Conservation (phyloP, 2,329 filamentous ascomycete genomes). For the Ophiostoma piceae region DNA sequence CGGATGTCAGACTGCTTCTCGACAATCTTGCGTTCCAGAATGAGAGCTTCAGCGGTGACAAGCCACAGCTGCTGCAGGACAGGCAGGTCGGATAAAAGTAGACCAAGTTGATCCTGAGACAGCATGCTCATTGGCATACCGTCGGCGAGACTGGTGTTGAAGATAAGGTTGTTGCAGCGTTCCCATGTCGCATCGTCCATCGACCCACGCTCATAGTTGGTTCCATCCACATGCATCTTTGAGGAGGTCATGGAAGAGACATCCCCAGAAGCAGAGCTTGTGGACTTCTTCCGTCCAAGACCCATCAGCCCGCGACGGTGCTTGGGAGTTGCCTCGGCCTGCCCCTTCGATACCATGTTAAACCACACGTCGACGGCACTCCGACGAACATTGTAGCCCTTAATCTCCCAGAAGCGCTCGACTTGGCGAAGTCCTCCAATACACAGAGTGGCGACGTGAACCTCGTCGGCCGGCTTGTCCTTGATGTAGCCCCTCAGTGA, state of each 20-base stretch:
- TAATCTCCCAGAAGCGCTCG: slow-evolving; percentile 60
- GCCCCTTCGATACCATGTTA: slow-evolving; percentile 45
- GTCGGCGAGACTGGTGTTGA: slow-evolving; percentile 54
- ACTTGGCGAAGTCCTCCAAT: slow-evolving; percentile 59
- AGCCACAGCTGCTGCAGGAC: slow-evolving; percentile 57
- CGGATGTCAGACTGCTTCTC: slow-evolving; percentile 56
- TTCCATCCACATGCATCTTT: not conserved
- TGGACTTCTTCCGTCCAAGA: slow-evolving; percentile 55
- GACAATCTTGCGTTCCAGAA: slow-evolving; percentile 56
- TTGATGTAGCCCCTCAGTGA: slow-evolving; percentile 59
- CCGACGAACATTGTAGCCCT: slow-evolving; percentile 58
- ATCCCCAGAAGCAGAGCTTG: slow-evolving; percentile 35
- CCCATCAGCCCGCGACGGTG: slow-evolving; percentile 48
- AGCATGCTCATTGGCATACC: slow-evolving; percentile 60
- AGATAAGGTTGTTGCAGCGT: slow-evolving; percentile 42
- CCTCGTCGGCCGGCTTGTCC: slow-evolving; percentile 57
- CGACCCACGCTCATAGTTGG: slow-evolving; percentile 23
- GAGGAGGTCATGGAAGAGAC: slow-evolving; percentile 19
- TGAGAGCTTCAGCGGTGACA: slow-evolving; percentile 57
- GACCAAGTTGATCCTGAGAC: slow-evolving; percentile 45
- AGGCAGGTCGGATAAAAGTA: slow-evolving; percentile 52
- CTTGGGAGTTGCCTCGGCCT: slow-evolving; percentile 42
- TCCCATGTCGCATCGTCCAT: slow-evolving; percentile 28
- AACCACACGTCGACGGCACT: slow-evolving; percentile 58
- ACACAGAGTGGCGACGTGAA: slow-evolving; percentile 56